Evolutionary conservation across 768 basidiomycete genomes (phyloP), one percentile per base, ranked within the genome.

Genomic region (Auriscalpium microsporum): DNA sequence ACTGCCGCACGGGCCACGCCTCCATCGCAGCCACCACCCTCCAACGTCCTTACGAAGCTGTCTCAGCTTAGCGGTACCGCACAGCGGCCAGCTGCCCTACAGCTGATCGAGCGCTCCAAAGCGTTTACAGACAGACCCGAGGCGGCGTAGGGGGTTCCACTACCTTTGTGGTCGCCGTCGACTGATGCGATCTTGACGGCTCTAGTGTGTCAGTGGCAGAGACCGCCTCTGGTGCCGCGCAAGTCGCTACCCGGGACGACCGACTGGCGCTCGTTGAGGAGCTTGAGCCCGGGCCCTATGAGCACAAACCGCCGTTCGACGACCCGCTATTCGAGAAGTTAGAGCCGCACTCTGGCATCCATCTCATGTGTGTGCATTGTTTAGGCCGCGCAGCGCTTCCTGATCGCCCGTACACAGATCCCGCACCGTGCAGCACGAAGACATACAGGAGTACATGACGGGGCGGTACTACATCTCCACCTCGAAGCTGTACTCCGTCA

Each of bases 271-370:
- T 97, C 16, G 68, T 94, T 8, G 88, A 96, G 60, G 81, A 86
- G 33, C 75, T 99, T 13, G 71, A 81, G 59, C 75, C 83, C 47
- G 94, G 94, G 0, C 92, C 94, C 8, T 75, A 75, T 49, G 84
- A 93, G 40, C 87, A 90, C 67, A 80, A 72, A 13, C 73, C 88
- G 14, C 80, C 83, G 0, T 71, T 73, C 36, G 86, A 88, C 19
- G 93, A 94, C 65, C 87, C 88, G 0, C 63, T 73, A 14, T 99
- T 94, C 64, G 75, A 86, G 58, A 78, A 73, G 50, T 67, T 94
- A 5, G 96, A 99, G 67, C 96, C 96, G 1, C 89, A 96, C 71
- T 94, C 93, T 33, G 82, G 86, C 6, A 95, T 97, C 49, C 78
- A 84, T 50, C 75, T 99, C 23, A 75, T 70, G 94, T 96, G 65